Base-by-base conservation (phyloP, 257 asterid species). In the Nicotiana otophora region DNA sequence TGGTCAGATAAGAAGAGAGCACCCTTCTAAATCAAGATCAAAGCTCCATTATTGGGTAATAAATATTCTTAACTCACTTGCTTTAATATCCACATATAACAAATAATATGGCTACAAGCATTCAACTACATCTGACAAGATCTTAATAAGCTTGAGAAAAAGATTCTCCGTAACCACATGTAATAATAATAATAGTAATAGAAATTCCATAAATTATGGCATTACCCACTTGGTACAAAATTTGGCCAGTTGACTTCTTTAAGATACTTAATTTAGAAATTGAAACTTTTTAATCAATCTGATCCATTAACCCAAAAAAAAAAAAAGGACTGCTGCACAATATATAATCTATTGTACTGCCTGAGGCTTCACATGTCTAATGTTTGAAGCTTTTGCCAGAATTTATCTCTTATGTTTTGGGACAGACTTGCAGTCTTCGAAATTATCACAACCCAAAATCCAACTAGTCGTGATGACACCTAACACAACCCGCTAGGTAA, bases 361-460 rank as follows among this genome's bases (percentile, higher is more conserved):
- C 92, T 88, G 28, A 36, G 67, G 83, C 85, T 89, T 92, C 92
- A 90, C 0, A 64, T 46, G 33, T 89, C 88, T 77, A 92, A 79
- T 42, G 51, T 65, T 33, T 33, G 31, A 30, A 30, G 26, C 26
- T 23, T 23, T 23, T 23, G 26, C 2, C 31, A 30, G 5, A 33
- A 33, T 33, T 33, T 33, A 33, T 33, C 34, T 33, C 0, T 2
- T 33, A 33, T 33, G 5, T 33, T 33, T 33, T 33, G 4, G 5
- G 34, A 3, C 34, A 33, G 34, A n/a, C n/a, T n/a, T n/a, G n/a
- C n/a, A n/a, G n/a, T n/a, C n/a, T n/a, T n/a, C n/a, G n/a, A n/a
- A n/a, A n/a, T n/a, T n/a, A n/a, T n/a, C n/a, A n/a, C n/a, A n/a
- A n/a, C n/a, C n/a, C n/a, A n/a, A n/a, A n/a, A n/a, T n/a, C n/a